A percentile compares a stretch with the other conserved stretches of the same genome.
Evolutionary conservation across 805 yeast genomes (phyloP).

Genomic region (Allodekkera sacchari): DNA sequence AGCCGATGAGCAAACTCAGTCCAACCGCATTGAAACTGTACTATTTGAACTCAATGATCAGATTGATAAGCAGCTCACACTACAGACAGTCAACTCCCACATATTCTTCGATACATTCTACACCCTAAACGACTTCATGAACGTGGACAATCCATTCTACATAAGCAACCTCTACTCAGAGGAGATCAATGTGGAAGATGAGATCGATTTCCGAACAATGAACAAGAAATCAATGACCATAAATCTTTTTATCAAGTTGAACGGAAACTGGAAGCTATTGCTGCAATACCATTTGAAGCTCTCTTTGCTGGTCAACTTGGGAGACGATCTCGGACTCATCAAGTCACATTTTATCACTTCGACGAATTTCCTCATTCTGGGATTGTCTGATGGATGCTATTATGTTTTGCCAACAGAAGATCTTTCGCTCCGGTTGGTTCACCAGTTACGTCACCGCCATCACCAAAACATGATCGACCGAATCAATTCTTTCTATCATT

Average conservation of each 20-base stretch:
- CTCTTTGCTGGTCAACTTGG: conserved; percentile 24
- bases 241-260: conserved; percentile 14
- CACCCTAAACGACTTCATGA: conserved; percentile 24
- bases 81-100: conserved; percentile 20
- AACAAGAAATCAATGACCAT: conserved; percentile 16
- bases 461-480: conserved; percentile 2
- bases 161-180: conserved; percentile 26
- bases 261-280: conserved; percentile 18
- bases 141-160: conserved; percentile 22
- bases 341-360: conserved; percentile 11
- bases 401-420: conserved; percentile 13
- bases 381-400: conserved; percentile 25
- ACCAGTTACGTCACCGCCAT: conserved; percentile 6
- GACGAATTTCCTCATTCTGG: conserved; percentile 19
- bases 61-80: conserved; percentile 19
- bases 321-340: conserved; percentile 19
- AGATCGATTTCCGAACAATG: conserved; percentile 12
- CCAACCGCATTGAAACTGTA: neutral
- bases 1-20: neutral
- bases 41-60: conserved; percentile 10
- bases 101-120: conserved; percentile 27
- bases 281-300: conserved; percentile 20
- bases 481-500: conserved; percentile 3
- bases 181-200: conserved; percentile 20
- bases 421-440: conserved; percentile 9